These are phyloP conservation scores for Paracorniculantispora psalliotae DNA, from an alignment of 2,329 filamentous ascomycete species.

Conservation along the genomic window DNA sequence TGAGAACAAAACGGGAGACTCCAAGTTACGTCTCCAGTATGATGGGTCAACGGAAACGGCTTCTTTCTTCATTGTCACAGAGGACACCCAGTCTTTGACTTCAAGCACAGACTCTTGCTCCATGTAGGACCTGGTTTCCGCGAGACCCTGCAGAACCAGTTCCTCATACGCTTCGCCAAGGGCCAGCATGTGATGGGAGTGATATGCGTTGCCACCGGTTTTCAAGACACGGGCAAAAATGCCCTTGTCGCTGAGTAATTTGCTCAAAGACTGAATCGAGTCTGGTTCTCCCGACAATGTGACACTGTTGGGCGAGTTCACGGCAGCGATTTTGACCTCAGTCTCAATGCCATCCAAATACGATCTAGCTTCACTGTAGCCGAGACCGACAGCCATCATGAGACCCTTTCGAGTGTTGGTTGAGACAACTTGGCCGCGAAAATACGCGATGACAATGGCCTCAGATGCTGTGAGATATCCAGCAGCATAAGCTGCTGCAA, in stretches of 20 bases:
- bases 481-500: conserved; percentile 37
- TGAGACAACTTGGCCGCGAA: conserved; percentile 17
- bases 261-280: conserved; percentile 21
- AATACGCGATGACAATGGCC: conserved; percentile 38
- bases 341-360: conserved; percentile 23
- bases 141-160: conserved; percentile 15
- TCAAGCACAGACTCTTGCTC: conserved; percentile 13
- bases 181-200: conserved; percentile 26
- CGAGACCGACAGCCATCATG: conserved; percentile 17
- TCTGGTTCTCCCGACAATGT: conserved; percentile 26
- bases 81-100: conserved; percentile 21
- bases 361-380: conserved; percentile 19
- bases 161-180: conserved; percentile 23
- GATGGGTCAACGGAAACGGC: conserved; percentile 9
- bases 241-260: conserved; percentile 19
- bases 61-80: conserved; percentile 14
- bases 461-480: conserved; percentile 36
- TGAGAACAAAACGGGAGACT: conserved; percentile 20
- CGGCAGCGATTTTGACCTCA: conserved; percentile 29
- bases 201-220: conserved; percentile 23
- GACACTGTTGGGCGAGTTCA: conserved; percentile 24
- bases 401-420: neutral
- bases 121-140: neutral
- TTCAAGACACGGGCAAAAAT: conserved; percentile 23
- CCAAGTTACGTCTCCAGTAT: conserved; percentile 25